phyloP scores from a whole-genome alignment of 225 moss, liverwort and hornwort genomes.

The Neckera pumila region DNA sequence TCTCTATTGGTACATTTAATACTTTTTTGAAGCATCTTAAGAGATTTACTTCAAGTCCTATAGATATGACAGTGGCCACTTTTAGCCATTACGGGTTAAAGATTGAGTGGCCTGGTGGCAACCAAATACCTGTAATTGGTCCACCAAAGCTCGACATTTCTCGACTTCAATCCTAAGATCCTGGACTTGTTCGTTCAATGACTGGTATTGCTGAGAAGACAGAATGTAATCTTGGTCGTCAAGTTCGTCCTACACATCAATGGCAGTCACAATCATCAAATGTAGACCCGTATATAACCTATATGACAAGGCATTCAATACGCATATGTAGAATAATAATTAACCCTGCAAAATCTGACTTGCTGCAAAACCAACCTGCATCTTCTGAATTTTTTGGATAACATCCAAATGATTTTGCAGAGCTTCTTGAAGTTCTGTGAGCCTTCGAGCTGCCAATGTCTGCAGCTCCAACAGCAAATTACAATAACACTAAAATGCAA shows the following conservation, averaged over 20 bases:
- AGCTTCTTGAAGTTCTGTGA: conserved; percentile 77
- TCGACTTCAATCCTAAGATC: conserved; percentile 56
- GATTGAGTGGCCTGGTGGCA: background rate
- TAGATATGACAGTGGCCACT: background rate
- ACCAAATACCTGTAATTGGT: conserved; percentile 64
- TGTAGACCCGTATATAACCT: background rate
- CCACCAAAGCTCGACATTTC: conserved; percentile 35
- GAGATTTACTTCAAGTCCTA: background rate
- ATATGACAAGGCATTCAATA: background rate
- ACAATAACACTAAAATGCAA: background rate
- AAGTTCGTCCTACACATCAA: conserved; percentile 44
- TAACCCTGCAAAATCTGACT: background rate
- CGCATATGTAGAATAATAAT: background rate
- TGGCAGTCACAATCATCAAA: background rate
- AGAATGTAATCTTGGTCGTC: conserved; percentile 59
- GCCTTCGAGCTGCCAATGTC: conserved; percentile 75
- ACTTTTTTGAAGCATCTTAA: background rate
- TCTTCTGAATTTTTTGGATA: conserved; percentile 53
- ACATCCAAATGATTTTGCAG: conserved; percentile 62
- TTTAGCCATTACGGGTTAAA: background rate
- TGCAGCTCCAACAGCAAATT: conserved; percentile 7
- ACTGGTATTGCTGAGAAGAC: conserved; percentile 62
- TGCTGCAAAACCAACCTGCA: conserved; percentile 51
- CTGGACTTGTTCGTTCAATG: conserved; percentile 60
- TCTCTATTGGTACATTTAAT: background rate